Conservation (phyloP, 2,329 filamentous ascomycete species). For the Aureobasidium musti region DNA sequence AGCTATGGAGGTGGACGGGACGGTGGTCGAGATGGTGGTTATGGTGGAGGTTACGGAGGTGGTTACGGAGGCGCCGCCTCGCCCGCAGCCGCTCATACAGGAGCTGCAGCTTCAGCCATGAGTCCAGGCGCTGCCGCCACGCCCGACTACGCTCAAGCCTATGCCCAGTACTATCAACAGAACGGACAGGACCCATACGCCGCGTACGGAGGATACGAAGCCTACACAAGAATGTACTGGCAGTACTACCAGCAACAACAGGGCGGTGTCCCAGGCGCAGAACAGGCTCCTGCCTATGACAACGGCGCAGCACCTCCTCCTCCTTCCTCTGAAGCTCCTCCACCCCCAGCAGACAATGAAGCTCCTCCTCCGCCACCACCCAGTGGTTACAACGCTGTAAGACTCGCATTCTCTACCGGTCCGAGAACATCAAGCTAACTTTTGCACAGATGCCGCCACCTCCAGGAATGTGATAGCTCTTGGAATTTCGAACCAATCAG, state of each 20-base stretch:
- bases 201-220: conserved; percentile 71
- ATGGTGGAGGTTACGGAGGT: conserved; percentile 29
- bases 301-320: conserved; percentile 48
- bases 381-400: conserved; percentile 66
- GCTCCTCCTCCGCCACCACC: conserved; percentile 55
- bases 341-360: conserved; percentile 30
- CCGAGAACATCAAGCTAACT: conserved; percentile 22
- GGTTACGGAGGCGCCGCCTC: conserved; percentile 31
- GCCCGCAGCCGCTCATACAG: conserved; percentile 39
- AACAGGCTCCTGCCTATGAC: conserved; percentile 29
- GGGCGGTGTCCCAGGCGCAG: conserved; percentile 14
- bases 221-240: conserved; percentile 33
- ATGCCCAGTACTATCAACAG: conserved; percentile 71
- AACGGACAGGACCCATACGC: conserved; percentile 75
- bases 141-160: conserved; percentile 73
- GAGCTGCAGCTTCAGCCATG: conserved; percentile 36
- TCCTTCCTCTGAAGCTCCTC: conserved; percentile 32
- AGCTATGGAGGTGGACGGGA: conserved; percentile 34
- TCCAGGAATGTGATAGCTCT: conserved; percentile 47
- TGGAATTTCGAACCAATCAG: neutral
- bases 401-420: conserved; percentile 37
- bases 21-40: conserved; percentile 32
- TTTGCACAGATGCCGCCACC: conserved; percentile 53
- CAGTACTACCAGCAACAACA: conserved; percentile 33
- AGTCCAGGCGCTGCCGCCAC: conserved; percentile 34